Base-by-base conservation (phyloP, 768 basidiomycete species). In the Heimioporus sp. region DNA sequence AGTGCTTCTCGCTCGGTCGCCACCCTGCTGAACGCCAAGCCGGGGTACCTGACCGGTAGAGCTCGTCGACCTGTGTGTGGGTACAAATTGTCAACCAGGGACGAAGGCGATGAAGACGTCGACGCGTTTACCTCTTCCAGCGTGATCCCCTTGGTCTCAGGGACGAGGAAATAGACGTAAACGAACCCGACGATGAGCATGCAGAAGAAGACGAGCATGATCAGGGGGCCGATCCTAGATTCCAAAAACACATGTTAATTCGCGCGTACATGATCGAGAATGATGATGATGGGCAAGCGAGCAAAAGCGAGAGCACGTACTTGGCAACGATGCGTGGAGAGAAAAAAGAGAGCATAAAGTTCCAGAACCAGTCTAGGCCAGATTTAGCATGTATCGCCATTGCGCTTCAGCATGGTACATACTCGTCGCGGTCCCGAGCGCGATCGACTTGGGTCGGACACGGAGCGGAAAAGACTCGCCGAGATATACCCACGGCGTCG, bases 381-480 rank as follows among this genome's bases (percentile, higher is more conserved):
- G 6, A 35, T 12, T 52, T 19, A 37, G 44, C 17, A 13, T 17
- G 17, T 28, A 2, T 6, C 16, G 13, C 20, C 13, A 10, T 17
- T 28, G 20, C 11, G 19, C 10, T 21, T 15, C 9, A 10, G 5
- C n/a, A 11, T 3, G 43, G 19, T 16, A 34, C 61, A 46, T 24
- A 79, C 76, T 80, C 24, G 78, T 72, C 0, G 79, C 78, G 38
- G 83, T 85, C 10, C 86, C 86, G n/a, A 90, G 73, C 0, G 88
- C 88, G 62, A 91, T 90, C 57, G 79, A 75, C 67, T 90, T 90
- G 7, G 90, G 79, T 51, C 88, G 79, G 41, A 92, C 85, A 43
- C 87, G 83, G 20, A 91, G 80, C 13, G 88, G 90, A 79, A 90
- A 91, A 17, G 82, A 85, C 73, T 90, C 87, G 46, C 86, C 86